These are phyloP conservation scores for Datisca glomerata DNA, from an alignment of 306 rosid species.

Conservation along the genomic window DNA sequence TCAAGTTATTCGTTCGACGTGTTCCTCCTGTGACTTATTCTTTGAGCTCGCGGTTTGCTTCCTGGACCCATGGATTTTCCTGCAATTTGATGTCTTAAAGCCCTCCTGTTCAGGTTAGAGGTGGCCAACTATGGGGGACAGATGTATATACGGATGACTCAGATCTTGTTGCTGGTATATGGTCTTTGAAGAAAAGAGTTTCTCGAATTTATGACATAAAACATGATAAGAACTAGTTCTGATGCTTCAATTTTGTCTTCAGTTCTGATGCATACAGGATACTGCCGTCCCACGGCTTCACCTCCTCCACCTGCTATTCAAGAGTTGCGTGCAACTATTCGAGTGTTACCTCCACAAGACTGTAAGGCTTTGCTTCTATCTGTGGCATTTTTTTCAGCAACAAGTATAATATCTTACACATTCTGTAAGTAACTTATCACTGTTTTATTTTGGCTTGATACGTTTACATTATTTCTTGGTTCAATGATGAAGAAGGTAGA, in stretches of 20 bases:
- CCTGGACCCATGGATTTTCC: constrained; percentile 2
- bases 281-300: constrained; percentile 93
- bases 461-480: too few relatives aligned
- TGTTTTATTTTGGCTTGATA: too few relatives aligned
- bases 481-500: too few relatives aligned
- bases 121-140: constrained; percentile 97
- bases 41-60: too few relatives aligned
- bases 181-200: constrained; percentile 2
- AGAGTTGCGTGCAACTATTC: constrained; percentile 68
- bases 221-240: not conserved
- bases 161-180: constrained; percentile 93
- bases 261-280: constrained; percentile 99
- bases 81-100: not conserved
- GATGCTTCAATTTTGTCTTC: constrained; percentile 22
- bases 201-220: not conserved
- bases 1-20: too few relatives aligned
- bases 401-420: too few relatives aligned
- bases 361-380: constrained; percentile 36
- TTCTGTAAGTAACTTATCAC: too few relatives aligned
- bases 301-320: constrained; percentile 81
- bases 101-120: constrained; percentile 65
- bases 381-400: too few relatives aligned
- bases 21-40: too few relatives aligned
- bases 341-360: constrained; percentile 82
- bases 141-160: constrained; percentile 93